Conservation (phyloP, 2,329 filamentous ascomycete genomes). For the Diaporthe helianthi region DNA sequence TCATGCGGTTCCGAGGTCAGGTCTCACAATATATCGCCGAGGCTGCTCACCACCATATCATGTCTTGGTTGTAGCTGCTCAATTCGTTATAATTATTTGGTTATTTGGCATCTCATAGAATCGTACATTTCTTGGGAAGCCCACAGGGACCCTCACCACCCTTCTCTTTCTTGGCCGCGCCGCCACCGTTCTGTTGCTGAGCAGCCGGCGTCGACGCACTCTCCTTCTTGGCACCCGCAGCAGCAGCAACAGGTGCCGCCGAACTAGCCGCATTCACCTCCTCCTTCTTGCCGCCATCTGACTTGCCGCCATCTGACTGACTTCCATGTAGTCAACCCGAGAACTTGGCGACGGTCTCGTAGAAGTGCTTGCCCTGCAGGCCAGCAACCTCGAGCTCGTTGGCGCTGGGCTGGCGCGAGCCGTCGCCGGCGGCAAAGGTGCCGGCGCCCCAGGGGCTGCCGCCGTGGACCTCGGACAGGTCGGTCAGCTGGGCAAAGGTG, state of each 20-base stretch:
- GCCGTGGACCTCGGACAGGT: constrained; percentile 82
- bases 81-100: background rate
- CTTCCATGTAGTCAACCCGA: constrained; percentile 80
- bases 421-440: constrained; percentile 81
- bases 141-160: constrained; percentile 74
- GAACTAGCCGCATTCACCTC: no score
- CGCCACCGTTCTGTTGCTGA: constrained; percentile 35
- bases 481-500: constrained; percentile 72
- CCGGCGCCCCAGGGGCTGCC: constrained; percentile 93
- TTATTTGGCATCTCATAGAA: constrained; percentile 57
- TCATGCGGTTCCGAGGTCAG: background rate
- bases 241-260: constrained; percentile 26
- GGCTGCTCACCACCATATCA: background rate
- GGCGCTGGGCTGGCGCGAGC: constrained; percentile 78
- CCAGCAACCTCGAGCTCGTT: constrained; percentile 82
- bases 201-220: constrained; percentile 26
- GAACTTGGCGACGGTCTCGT: constrained; percentile 74
- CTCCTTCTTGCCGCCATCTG: constrained; percentile 39
- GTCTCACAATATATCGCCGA: no score
- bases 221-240: constrained; percentile 31
- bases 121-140: constrained; percentile 75
- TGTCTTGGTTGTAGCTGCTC: background rate
- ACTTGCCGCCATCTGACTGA: constrained; percentile 42
- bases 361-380: constrained; percentile 87
- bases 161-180: constrained; percentile 32